Evolutionary conservation across 176 grass and related monocot species (phyloP).

Genomic region (Musa itinerans): DNA sequence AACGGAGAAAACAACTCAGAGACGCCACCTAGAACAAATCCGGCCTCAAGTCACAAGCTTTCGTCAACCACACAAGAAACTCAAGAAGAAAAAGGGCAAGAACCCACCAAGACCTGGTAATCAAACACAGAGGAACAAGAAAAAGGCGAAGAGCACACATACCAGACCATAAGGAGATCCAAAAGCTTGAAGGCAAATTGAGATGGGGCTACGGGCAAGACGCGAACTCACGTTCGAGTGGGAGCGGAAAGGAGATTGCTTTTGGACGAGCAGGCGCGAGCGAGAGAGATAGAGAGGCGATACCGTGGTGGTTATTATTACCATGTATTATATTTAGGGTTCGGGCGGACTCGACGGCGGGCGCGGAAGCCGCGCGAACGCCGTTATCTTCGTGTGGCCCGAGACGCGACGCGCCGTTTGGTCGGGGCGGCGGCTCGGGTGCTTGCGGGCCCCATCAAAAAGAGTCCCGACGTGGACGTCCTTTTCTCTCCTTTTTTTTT

Average conservation of each 20-base stretch:
- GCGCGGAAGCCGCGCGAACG: background rate
- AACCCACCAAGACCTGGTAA: background rate
- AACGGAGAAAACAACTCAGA: background rate
- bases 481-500: background rate
- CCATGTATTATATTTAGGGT: conserved; percentile 3
- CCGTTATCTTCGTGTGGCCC: background rate
- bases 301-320: background rate
- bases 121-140: background rate
- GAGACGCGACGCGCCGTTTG: conserved; percentile 9
- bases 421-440: background rate
- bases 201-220: background rate
- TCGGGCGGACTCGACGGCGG: background rate
- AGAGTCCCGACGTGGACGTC: background rate
- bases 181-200: background rate
- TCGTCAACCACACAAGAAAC: background rate
- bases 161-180: background rate
- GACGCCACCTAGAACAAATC: background rate
- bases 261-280: background rate
- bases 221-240: background rate
- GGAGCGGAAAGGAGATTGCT: background rate
- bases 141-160: background rate
- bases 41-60: background rate
- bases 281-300: background rate
- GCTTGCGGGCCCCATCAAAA: background rate
- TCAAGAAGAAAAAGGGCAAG: too few relatives aligned